These are phyloP conservation scores for Taiozyma sp. DNA, from an alignment of 1,139 yeast species.

Conservation along the genomic window DNA sequence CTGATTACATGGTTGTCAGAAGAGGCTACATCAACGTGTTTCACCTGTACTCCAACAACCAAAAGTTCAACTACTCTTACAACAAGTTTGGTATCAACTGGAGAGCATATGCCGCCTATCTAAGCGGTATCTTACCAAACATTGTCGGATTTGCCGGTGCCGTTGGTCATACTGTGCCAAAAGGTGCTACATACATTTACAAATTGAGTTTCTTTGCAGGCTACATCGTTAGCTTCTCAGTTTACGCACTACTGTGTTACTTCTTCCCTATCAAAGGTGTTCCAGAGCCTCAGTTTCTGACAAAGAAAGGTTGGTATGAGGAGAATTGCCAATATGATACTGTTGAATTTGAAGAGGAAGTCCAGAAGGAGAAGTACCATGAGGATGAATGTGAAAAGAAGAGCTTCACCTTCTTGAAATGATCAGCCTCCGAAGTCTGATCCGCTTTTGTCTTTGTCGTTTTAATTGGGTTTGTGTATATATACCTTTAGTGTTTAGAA, in stretches of 20 bases:
- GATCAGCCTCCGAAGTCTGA: not conserved
- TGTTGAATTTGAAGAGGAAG: not conserved
- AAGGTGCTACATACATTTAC: constrained; percentile 73
- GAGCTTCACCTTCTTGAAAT: not conserved
- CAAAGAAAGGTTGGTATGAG: constrained; percentile 61
- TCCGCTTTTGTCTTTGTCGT: not conserved
- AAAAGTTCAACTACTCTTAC: constrained; percentile 50
- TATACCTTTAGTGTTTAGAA: not conserved
- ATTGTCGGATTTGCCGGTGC: constrained; percentile 89
- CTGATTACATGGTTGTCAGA: constrained; percentile 74
- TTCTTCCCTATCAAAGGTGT: constrained; percentile 58
- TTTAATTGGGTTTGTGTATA: not conserved
- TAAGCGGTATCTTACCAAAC: constrained; percentile 75
- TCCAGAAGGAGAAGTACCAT: not conserved
- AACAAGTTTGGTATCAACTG: constrained; percentile 68
- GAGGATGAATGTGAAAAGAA: not conserved
- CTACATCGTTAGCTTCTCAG: constrained; percentile 49
- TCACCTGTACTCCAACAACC: constrained; percentile 52
- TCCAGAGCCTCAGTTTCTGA: constrained; percentile 45
- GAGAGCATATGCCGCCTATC: constrained; percentile 73
- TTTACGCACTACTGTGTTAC: constrained; percentile 46
- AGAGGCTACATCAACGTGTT: constrained; percentile 64
- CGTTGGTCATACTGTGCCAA: constrained; percentile 62
- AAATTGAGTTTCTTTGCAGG: constrained; percentile 74
- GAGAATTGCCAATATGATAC: constrained; percentile 22